Evolutionary conservation across 139 green algal species (phyloP).

Genomic region (Axilococcus clingmanii): DNA sequence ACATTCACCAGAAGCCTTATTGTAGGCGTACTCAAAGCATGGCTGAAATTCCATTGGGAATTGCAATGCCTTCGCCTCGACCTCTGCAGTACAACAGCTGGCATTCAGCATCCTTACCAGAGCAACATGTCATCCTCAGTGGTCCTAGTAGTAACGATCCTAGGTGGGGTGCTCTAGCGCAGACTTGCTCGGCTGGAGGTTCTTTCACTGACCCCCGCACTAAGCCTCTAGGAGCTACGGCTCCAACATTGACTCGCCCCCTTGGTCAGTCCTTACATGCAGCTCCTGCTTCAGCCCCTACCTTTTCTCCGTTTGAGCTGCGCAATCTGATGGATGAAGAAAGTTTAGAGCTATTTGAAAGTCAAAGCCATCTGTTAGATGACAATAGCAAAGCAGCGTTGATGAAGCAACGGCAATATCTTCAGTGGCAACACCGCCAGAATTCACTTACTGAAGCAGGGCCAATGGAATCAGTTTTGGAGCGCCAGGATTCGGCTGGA

Average conservation of each 20-base stretch:
- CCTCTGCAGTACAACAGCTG: not conserved
- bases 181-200: not conserved
- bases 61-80: not conserved
- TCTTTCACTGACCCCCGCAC: too few species aligned
- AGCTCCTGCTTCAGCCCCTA: constrained; percentile 1
- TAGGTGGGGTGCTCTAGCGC: constrained; percentile 9
- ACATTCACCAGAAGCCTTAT: too few species aligned
- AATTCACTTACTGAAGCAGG: constrained; percentile 5
- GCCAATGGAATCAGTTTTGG: constrained; percentile 8
- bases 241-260: constrained; percentile 3
- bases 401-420: constrained; percentile 15
- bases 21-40: not conserved
- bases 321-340: constrained; percentile 22
- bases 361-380: constrained; percentile 27
- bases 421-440: constrained; percentile 26
- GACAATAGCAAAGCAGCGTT: constrained; percentile 4
- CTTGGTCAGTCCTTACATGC: not conserved
- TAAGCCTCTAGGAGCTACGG: not conserved
- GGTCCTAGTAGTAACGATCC: constrained; percentile 10
- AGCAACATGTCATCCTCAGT: constrained; percentile 17
- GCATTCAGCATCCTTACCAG: constrained; percentile 21
- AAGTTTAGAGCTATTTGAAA: constrained; percentile 30
- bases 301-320: constrained; percentile 8
- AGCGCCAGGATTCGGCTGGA: constrained; percentile 18
- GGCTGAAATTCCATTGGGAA: not conserved